These are phyloP conservation scores for Aspergillus cejpii DNA, from an alignment of 2,329 filamentous ascomycete species.

Conservation along the genomic window DNA sequence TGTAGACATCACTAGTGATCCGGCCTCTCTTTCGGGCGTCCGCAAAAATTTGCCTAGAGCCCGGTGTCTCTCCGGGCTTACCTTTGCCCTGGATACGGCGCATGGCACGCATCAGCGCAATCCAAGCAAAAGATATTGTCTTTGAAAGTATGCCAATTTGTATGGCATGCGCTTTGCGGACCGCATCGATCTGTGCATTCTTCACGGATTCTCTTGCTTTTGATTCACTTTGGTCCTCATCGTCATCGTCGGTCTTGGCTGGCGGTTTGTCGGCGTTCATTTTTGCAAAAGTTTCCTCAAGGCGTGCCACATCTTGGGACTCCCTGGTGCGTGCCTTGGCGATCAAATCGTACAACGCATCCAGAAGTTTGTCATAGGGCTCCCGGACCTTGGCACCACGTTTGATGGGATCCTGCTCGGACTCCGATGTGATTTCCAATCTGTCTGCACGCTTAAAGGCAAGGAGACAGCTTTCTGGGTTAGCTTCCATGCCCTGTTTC, in stretches of 20 bases:
- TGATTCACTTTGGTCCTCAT: slow-evolving; percentile 46
- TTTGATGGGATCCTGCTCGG: slow-evolving; percentile 61
- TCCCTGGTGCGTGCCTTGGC: slow-evolving; percentile 63
- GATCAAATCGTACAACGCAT: slow-evolving; percentile 80
- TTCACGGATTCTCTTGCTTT: slow-evolving; percentile 49
- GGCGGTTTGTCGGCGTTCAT: slow-evolving; percentile 36
- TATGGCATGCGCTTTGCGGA: slow-evolving; percentile 60
- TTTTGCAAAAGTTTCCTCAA: slow-evolving; percentile 50
- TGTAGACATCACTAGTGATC: slow-evolving; percentile 89
- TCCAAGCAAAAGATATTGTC: slow-evolving; percentile 90
- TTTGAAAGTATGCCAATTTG: slow-evolving; percentile 72
- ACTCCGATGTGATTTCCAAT: slow-evolving; percentile 69
- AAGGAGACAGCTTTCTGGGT: slow-evolving; percentile 86
- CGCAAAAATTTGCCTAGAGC: slow-evolving; percentile 79
- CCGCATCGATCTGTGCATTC: slow-evolving; percentile 50
- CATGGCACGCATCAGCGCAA: slow-evolving; percentile 88
- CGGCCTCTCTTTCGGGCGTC: slow-evolving; percentile 82
- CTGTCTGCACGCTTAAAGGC: slow-evolving; percentile 85
- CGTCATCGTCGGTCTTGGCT: slow-evolving; percentile 47
- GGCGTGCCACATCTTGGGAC: slow-evolving; percentile 51
- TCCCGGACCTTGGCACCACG: slow-evolving; percentile 68
- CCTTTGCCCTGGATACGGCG: slow-evolving; percentile 83
- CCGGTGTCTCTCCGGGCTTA: slow-evolving; percentile 61
- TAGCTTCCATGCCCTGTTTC: slow-evolving; percentile 73
- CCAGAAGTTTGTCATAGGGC: slow-evolving; percentile 74